Percentiles rank a stretch among this genome's conserved stretches.
Evolutionary conservation across 371 early-diverging fungal species (phyloP).

Genomic region (Mycotypha africana): DNA sequence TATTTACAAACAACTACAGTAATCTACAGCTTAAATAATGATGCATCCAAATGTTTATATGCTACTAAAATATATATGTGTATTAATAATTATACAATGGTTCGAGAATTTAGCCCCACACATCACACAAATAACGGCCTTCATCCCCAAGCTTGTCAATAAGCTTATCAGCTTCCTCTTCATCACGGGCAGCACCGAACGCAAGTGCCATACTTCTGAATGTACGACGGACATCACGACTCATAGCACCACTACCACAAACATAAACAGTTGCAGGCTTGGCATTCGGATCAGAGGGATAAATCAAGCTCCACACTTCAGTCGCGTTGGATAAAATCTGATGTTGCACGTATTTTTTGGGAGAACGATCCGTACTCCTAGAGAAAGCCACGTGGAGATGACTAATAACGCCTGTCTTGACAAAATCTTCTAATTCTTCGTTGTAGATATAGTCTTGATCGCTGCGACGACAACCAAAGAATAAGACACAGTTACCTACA

Average conservation of each 20-base stretch:
- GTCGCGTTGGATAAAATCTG: constrained; percentile 32
- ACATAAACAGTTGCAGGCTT: constrained; percentile 31
- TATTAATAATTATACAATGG: too few species aligned
- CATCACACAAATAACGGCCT: constrained; percentile 43
- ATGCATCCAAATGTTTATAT: too few species aligned
- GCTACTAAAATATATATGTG: too few species aligned
- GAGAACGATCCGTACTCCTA: constrained; percentile 18
- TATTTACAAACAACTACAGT: too few species aligned
- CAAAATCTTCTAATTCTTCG: constrained; percentile 56
- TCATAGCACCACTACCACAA: constrained; percentile 43
- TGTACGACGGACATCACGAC: constrained; percentile 37
- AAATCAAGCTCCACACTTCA: constrained; percentile 24
- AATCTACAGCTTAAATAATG: too few species aligned
- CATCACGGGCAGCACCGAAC: constrained; percentile 25
- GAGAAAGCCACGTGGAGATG: constrained; percentile 73
- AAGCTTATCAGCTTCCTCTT: constrained; percentile 27
- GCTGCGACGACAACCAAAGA: constrained; percentile 78
- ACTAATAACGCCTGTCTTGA: constrained; percentile 39
- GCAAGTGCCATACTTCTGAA: constrained; percentile 31
- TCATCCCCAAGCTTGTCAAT: constrained; percentile 22
- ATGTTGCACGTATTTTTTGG: constrained; percentile 41
- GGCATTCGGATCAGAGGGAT: constrained; percentile 8
- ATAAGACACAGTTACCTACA: constrained; percentile 40
- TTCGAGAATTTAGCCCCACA: constrained; percentile 36
- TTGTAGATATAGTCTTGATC: constrained; percentile 71